Percentiles rank a stretch among this genome's conserved stretches.
phyloP scores from a whole-genome alignment of 1,284 basidiomycete genomes.

The Takashimella koratensis region DNA sequence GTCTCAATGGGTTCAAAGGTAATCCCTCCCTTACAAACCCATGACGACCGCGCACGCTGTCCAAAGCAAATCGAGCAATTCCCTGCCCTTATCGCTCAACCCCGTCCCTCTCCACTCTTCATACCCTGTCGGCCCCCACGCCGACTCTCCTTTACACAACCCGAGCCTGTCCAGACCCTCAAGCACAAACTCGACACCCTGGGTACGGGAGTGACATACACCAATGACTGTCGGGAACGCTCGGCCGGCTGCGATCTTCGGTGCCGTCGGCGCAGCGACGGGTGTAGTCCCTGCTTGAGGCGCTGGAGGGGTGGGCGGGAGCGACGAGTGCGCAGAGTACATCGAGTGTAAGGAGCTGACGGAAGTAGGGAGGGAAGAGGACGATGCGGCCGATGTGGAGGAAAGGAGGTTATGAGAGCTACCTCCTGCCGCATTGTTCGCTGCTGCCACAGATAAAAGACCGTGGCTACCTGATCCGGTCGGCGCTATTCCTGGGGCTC shows the following conservation, averaged over 20 bases:
- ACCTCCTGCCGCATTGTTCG: too few relatives aligned
- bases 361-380: neutral
- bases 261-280: neutral
- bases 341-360: constrained; percentile 1
- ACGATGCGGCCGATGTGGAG: neutral
- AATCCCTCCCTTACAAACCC: constrained; percentile 26
- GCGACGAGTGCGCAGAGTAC: neutral
- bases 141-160: constrained; percentile 44
- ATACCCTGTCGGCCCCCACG: constrained; percentile 50
- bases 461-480: constrained; percentile 9
- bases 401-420: too few relatives aligned
- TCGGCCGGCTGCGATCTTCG: constrained; percentile 26
- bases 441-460: neutral
- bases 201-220: constrained; percentile 46
- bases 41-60: constrained; percentile 45
- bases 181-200: constrained; percentile 49
- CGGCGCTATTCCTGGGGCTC: neutral
- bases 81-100: constrained; percentile 41
- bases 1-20: too few relatives aligned
- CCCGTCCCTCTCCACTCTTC: constrained; percentile 49
- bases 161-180: constrained; percentile 48
- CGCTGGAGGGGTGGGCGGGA: neutral
- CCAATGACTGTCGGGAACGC: constrained; percentile 49
- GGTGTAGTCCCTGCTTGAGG: neutral
- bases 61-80: constrained; percentile 46